Evolutionary conservation across 176 grass and related monocot genomes (phyloP).

Genomic region (Aegilops umbellulata): DNA sequence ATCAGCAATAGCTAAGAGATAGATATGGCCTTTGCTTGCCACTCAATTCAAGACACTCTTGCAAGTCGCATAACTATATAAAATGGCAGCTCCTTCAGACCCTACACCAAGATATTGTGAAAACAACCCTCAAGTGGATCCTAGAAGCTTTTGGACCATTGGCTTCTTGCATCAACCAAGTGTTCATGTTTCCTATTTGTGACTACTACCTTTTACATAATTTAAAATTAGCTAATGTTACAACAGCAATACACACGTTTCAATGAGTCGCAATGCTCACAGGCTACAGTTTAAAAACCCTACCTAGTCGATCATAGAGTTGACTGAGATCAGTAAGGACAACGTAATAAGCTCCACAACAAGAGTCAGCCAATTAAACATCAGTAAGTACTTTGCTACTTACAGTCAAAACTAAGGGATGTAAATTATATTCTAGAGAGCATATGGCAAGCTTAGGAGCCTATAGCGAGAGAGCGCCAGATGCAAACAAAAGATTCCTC

Average conservation of each 20-base stretch:
- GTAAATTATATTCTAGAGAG: constrained; percentile 6
- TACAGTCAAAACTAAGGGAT: constrained; percentile 16
- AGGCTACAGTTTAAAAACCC: not conserved
- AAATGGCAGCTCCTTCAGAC: not conserved
- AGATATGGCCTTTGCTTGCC: not conserved
- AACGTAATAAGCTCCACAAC: constrained; percentile 8
- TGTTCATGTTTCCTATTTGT: not conserved
- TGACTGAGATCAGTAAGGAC: not conserved
- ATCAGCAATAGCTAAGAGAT: not conserved
- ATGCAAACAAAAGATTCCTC: constrained; percentile 93
- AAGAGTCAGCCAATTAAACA: not conserved
- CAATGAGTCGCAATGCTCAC: not conserved
- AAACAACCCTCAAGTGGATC: not conserved
- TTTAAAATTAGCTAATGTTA: constrained; percentile 25
- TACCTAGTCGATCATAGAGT: not conserved
- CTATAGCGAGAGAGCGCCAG: constrained; percentile 60
- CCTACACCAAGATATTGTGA: not conserved
- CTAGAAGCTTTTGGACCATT: not conserved
- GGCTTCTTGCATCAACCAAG: not conserved
- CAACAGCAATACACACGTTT: constrained; percentile 8
- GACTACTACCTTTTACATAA: not conserved
- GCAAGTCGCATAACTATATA: not conserved
- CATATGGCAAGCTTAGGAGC: constrained; percentile 27
- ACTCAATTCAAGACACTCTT: not conserved
- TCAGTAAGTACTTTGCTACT: constrained; percentile 2